Conservation (phyloP, 176 grass and related monocot genomes). For the Puya raimondii region DNA sequence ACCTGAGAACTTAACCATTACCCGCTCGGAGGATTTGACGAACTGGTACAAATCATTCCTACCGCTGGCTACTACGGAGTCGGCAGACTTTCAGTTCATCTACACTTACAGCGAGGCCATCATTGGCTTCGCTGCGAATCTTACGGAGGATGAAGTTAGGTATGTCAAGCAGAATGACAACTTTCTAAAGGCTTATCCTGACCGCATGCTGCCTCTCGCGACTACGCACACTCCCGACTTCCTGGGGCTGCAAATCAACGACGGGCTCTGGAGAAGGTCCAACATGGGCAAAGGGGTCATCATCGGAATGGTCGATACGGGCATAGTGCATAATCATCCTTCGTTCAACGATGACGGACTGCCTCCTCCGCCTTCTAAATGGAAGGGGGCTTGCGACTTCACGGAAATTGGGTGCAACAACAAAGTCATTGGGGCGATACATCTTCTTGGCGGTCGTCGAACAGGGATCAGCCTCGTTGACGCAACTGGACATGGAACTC, state of each 20-base stretch:
- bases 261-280: constrained; percentile 19
- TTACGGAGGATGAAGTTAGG: constrained; percentile 18
- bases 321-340: constrained; percentile 20
- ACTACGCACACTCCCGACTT: constrained; percentile 48
- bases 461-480: background rate
- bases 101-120: constrained; percentile 37
- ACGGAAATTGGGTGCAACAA: constrained; percentile 25
- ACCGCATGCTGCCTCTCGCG: constrained; percentile 16
- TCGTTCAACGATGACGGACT: constrained; percentile 48
- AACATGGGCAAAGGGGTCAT: constrained; percentile 40
- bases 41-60: constrained; percentile 50
- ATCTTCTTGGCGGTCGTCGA: background rate
- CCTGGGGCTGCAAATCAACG: constrained; percentile 15
- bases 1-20: constrained; percentile 7
- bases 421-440: constrained; percentile 31
- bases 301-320: constrained; percentile 40
- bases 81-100: constrained; percentile 8
- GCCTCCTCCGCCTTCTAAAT: constrained; percentile 22
- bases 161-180: constrained; percentile 22
- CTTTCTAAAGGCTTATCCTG: constrained; percentile 24
- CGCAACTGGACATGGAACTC: constrained; percentile 38
- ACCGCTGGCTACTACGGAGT: constrained; percentile 8
- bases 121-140: constrained; percentile 29
- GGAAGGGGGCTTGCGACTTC: constrained; percentile 35
- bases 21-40: constrained; percentile 1